Conservation (phyloP, 768 basidiomycete genomes). For the Leccinum broughii region DNA sequence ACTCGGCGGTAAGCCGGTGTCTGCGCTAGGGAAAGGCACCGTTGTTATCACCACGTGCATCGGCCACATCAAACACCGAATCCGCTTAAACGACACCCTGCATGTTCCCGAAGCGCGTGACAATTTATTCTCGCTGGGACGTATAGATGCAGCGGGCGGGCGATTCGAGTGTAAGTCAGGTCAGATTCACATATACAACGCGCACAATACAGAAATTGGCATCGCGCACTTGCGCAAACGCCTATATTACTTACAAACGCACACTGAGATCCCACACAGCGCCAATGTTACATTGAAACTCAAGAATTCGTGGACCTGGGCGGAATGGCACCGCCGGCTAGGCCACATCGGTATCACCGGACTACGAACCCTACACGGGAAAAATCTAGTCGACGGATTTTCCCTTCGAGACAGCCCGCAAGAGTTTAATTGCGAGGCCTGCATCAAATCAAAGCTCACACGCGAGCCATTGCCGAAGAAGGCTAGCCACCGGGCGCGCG, state of each 20-base stretch:
- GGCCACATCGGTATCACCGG: background rate
- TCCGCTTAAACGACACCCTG: background rate
- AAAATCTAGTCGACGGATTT: background rate
- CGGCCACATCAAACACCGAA: no score
- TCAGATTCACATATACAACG: background rate
- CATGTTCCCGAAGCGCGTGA: background rate
- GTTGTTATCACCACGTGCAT: background rate
- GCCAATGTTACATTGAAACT: background rate
- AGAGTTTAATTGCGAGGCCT: background rate
- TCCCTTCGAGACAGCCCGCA: background rate
- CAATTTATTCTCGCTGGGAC: background rate
- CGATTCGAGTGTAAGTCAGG: background rate
- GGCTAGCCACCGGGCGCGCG: rapidly evolving
- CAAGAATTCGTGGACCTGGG: background rate
- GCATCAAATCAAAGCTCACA: background rate
- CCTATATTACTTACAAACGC: background rate
- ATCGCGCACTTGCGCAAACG: background rate
- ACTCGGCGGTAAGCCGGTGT: background rate
- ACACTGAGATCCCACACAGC: background rate
- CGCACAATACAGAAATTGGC: background rate
- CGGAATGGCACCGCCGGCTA: background rate
- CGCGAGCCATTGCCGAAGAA: background rate
- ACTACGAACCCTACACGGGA: background rate
- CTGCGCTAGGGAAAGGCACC: background rate
- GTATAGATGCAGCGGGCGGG: background rate